Conservation (phyloP, 1,284 basidiomycete species). For the Puccinia triticina region DNA sequence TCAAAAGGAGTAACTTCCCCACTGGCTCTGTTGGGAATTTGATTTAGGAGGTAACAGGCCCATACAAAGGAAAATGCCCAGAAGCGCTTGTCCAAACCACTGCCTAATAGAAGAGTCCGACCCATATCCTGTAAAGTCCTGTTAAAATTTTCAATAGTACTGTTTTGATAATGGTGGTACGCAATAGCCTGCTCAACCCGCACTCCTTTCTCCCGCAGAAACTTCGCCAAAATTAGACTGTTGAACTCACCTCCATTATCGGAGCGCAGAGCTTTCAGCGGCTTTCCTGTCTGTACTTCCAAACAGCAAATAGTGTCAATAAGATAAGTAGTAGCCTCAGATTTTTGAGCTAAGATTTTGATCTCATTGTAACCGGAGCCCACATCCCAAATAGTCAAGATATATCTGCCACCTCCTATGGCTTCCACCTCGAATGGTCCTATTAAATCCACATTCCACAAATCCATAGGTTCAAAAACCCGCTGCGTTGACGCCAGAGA, state of each 20-base stretch:
- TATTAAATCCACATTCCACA: too few relatives aligned
- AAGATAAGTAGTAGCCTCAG: not conserved
- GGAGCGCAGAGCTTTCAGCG: too few relatives aligned
- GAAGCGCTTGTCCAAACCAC: not conserved
- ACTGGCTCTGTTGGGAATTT: not conserved
- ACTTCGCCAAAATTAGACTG: not conserved
- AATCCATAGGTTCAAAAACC: too few relatives aligned
- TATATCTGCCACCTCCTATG: too few relatives aligned
- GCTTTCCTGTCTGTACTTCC: not conserved
- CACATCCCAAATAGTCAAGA: not conserved
- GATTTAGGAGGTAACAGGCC: too few relatives aligned
- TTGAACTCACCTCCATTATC: too few relatives aligned
- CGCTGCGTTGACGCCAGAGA: too few relatives aligned
- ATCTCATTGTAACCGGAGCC: not conserved
- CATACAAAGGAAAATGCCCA: not conserved
- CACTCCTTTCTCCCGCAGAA: constrained; percentile 9
- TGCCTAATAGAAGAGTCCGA: not conserved
- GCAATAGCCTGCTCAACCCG: not conserved
- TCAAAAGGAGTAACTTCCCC: constrained; percentile 15
- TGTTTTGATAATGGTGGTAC: constrained; percentile 21
- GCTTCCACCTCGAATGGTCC: too few relatives aligned
- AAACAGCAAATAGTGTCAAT: not conserved
- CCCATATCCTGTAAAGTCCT: too few relatives aligned
- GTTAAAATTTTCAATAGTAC: too few relatives aligned
- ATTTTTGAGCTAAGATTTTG: not conserved